Evolutionary conservation across 2,329 filamentous ascomycete species (phyloP), one percentile per base, ranked within the genome.

Genomic region (Didymosphaeria variabile): DNA sequence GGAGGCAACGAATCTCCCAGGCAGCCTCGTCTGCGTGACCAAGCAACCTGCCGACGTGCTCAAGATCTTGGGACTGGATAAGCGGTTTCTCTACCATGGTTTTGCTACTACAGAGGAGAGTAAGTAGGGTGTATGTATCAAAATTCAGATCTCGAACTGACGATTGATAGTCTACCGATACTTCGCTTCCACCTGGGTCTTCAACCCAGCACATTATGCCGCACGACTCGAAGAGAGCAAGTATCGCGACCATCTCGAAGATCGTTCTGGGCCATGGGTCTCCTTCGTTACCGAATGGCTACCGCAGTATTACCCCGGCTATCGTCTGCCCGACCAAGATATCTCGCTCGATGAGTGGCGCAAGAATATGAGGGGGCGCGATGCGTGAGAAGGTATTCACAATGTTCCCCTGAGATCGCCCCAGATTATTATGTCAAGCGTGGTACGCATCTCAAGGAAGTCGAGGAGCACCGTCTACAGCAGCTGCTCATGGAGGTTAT

Each of bases 271-370:
- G 0, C 57, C 68, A n/a, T 70, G 69, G 64, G 57, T 63, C 1
- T n/a, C 62, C 29, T 73, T 73, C 40, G 44, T 73, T 52, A 67
- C 53, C 21, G 56, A 67, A 26, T 73, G 72, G 72, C 59, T 72
- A 2, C 69, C 68, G 10, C 26, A 63, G 21, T 54, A 61, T 13
- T 72, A 65, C 45, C 67, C 65, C 1, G 62, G 38, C 17, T 67
- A 70, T 54, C 26, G 47, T 13, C 49, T 46, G 17, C 12, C 12
- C 5, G 34, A 57, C 17, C 29, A 51, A 3, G 40, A 59, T 45
- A 55, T 57, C 13, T 51, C 29, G 21, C 26, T 74, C 9, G 42
- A 65, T 8, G 10, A 42, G 15, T 74, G 72, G 72, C 68, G 69
- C 40, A 60, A 62, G 23, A 34, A 19, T 7, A 71, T 47, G 13